Base-by-base conservation (phyloP, 257 asterid genomes). In the Fraxinus quadrangulata region DNA sequence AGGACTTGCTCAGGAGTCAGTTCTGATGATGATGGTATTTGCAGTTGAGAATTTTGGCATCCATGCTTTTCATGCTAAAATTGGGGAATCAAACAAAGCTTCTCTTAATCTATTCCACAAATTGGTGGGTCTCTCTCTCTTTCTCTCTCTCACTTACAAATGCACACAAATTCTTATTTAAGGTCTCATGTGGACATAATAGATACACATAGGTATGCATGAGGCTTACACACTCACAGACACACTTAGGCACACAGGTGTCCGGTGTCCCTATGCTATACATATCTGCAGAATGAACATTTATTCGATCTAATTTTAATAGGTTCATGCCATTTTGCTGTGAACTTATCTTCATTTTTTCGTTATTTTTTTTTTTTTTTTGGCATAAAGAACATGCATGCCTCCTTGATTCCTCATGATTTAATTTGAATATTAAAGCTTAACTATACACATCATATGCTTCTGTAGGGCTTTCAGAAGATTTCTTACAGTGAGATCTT, bases 1-100 rank as follows among this genome's bases (percentile, higher is more conserved):
- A 88, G 97, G 97, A 34, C 91, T 94, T 72, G 99, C 94, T 36
- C 90, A 86, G 79, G 96, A 91, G 81, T 89, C 97, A 14, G 84
- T 94, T 78, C 83, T 87, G 84, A 83, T 94, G 83, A 94, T 92
- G 99, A 90, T 94, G 96, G 83, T 84, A 17, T 94, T 88, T 84
- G 94, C 96, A 23, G 88, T 88, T 75, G 81, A 86, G 81, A 91
- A 83, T 76, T 82, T 92, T 51, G 86, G 89, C 83, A 91, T 91
- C 79, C 88, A 65, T 71, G 51, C 36, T 51, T 91, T 91, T 75
- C 86, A 85, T 73, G 97, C 88, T 83, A 94, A 94, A 87, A 91
- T 94, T 56, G 94, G 94, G 82, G 91, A 86, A 77, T 67, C 91
- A 79, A 94, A 94, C 84, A 81, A 84, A 78, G 92, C 96, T 87